These are phyloP conservation scores for Phytopythium vexans DNA, from an alignment of 352 stramenopile species.

Conservation along the genomic window DNA sequence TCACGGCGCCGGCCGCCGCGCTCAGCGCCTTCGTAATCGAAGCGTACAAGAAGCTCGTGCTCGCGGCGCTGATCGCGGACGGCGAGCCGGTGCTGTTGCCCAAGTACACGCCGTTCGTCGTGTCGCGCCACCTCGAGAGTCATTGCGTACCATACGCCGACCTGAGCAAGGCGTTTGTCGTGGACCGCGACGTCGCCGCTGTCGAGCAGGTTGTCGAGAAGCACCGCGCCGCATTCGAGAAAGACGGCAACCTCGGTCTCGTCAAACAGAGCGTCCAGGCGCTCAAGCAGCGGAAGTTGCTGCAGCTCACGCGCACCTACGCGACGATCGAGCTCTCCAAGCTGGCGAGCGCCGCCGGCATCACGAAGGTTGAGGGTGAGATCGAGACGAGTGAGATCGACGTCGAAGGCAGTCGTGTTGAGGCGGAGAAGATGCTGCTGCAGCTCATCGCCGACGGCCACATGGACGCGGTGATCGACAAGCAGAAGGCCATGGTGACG, in stretches of 20 bases:
- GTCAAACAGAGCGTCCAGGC: slow-evolving; percentile 72
- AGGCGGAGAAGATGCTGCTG: slow-evolving; percentile 63
- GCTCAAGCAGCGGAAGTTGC: slow-evolving; percentile 66
- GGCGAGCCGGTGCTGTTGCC: slow-evolving; percentile 54
- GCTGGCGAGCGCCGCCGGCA: slow-evolving; percentile 44
- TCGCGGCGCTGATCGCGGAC: slow-evolving; percentile 60
- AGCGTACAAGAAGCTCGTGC: slow-evolving; percentile 78
- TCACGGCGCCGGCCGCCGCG: slow-evolving; percentile 66
- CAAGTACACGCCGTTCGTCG: slow-evolving; percentile 80
- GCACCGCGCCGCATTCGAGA: slow-evolving; percentile 43
- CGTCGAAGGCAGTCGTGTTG: slow-evolving; percentile 3
- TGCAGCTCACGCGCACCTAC: slow-evolving; percentile 77
- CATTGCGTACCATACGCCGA: slow-evolving; percentile 63
- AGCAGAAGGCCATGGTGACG: slow-evolving; percentile 74
- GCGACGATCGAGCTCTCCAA: slow-evolving; percentile 68
- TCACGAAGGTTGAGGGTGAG: slow-evolving; percentile 9
- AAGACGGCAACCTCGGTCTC: slow-evolving; percentile 72
- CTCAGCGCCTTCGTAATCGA: slow-evolving; percentile 82
- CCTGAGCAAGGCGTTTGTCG: slow-evolving; percentile 50
- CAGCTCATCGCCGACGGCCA: slow-evolving; percentile 46
- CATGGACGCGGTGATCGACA: slow-evolving; percentile 68
- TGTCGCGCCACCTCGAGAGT: slow-evolving; percentile 63
- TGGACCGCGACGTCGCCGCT: slow-evolving; percentile 30
- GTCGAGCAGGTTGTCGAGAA: slow-evolving; percentile 31
- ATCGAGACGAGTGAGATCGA: slow-evolving; percentile 15